phyloP scores from a whole-genome alignment of 2,329 filamentous ascomycete species.

The Colletotrichum camelliae region DNA sequence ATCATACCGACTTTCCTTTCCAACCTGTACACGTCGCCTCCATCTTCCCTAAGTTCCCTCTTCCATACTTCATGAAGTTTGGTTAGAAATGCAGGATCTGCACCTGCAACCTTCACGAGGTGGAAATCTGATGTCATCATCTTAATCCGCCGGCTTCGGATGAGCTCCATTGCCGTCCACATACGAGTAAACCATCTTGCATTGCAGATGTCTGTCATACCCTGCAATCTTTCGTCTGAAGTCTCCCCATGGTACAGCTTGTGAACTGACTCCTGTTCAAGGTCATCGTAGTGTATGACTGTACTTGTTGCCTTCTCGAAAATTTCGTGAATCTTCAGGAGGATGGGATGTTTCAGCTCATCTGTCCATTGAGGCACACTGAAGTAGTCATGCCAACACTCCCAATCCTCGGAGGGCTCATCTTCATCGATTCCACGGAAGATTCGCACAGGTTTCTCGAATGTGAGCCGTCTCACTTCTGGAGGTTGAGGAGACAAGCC shows the following conservation, averaged over 20 bases:
- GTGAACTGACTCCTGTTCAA: background rate
- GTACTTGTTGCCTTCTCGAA: background rate
- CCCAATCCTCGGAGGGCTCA: too few relatives aligned
- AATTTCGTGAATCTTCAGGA: background rate
- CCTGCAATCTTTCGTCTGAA: background rate
- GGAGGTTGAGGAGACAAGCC: too few relatives aligned
- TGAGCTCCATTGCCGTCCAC: constrained; percentile 8
- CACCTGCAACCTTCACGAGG: background rate
- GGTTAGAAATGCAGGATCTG: background rate
- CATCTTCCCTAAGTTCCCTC: background rate
- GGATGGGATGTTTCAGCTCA: background rate
- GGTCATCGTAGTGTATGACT: background rate
- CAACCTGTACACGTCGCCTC: background rate
- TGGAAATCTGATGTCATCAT: background rate
- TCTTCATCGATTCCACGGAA: background rate
- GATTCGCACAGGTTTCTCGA: background rate
- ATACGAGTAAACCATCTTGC: background rate
- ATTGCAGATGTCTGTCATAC: background rate
- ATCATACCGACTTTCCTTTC: background rate
- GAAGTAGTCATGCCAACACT: background rate
- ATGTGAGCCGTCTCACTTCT: background rate
- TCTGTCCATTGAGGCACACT: background rate
- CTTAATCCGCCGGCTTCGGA: background rate
- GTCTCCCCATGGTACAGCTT: background rate
- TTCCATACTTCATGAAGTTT: background rate